Percentiles rank a stretch among this genome's conserved stretches.
Evolutionary conservation across 2,329 filamentous ascomycete species (phyloP).

Genomic region (Arthrobotrys entomopaga): DNA sequence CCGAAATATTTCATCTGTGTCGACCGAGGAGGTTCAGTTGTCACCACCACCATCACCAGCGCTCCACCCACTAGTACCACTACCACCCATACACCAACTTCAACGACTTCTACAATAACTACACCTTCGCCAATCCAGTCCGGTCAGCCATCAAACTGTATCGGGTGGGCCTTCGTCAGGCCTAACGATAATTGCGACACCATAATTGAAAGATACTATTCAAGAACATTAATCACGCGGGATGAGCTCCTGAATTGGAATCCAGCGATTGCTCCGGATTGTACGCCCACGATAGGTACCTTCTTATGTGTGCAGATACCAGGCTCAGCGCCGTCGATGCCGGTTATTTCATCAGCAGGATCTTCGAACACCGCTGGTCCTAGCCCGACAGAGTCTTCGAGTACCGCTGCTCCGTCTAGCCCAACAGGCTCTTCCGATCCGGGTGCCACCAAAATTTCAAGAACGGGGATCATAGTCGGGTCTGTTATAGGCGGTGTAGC

Average conservation of each 20-base stretch:
- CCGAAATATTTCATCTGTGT: slow-evolving; percentile 30
- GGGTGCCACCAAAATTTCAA: neutral
- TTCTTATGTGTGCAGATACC: slow-evolving; percentile 29
- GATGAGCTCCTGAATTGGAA: slow-evolving; percentile 29
- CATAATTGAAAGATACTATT: slow-evolving; percentile 17
- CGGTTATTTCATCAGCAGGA: neutral
- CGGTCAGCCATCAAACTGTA: slow-evolving; percentile 25
- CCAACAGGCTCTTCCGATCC: neutral
- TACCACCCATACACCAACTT: neutral
- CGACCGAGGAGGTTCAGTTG: neutral
- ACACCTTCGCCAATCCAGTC: slow-evolving; percentile 7
- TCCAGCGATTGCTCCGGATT: slow-evolving; percentile 18
- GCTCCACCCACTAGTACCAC: neutral
- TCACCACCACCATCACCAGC: too few species aligned
- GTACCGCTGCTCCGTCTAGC: neutral
- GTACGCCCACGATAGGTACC: slow-evolving; percentile 5
- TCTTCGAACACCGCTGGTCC: neutral
- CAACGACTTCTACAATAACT: neutral
- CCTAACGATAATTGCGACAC: slow-evolving; percentile 21
- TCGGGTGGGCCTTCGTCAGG: slow-evolving; percentile 26
- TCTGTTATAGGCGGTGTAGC: slow-evolving; percentile 8
- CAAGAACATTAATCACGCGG: slow-evolving; percentile 16
- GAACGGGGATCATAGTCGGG: slow-evolving; percentile 15
- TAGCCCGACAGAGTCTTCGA: neutral
- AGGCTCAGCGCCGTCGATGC: too few species aligned